Evolutionary conservation across 495 filamentous ascomycete species (phyloP), one percentile per base, ranked within the genome.

Genomic region (Annulohypoxylon maeteangense): DNA sequence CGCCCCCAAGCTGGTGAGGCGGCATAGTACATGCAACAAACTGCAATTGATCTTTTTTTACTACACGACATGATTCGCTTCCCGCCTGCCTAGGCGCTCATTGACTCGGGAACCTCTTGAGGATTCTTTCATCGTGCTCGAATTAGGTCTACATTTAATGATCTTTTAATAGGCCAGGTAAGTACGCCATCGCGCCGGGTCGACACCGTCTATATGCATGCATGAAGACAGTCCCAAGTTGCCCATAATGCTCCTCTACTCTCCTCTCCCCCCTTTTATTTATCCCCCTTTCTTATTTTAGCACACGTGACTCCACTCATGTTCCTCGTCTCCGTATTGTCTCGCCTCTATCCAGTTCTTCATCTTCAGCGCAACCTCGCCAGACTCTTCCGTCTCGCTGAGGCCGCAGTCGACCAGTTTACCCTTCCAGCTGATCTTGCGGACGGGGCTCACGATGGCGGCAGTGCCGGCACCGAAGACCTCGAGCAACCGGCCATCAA

Each of bases 311-410:
- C 93, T 94, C 94, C 94, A 97, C 61, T 88, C 84, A 78, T 96
- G 92, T 76, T 91, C 84, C 79, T 96, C 93, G 72, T 97, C 93
- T 47, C 95, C 95, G 77, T 98, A 98, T 81, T 97, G 94, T 65
- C 94, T 92, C 45, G 84, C 90, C 81, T 97, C 94, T 68, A 99
- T 97, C 95, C 95, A 99, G 71, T 87, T 86, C 89, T 97, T 97
- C 90, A 99, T 92, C 79, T 86, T 85, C 71, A 86, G 82, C 45
- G 95, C 89, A 66, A 98, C 86, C 75, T 93, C 90, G 45, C 95
- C 96, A 7, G 91, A 92, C 81, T 99, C 95, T 79, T 95, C 87
- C 38, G 88, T 81, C 65, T 91, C 88, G 65, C 77, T 85, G 73
- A 97, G 78, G 7, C 92, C 91, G 78, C 95, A 98, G 62, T 91